Evolutionary conservation across 768 basidiomycete genomes (phyloP).

Genomic region (Mycena chlorophos): DNA sequence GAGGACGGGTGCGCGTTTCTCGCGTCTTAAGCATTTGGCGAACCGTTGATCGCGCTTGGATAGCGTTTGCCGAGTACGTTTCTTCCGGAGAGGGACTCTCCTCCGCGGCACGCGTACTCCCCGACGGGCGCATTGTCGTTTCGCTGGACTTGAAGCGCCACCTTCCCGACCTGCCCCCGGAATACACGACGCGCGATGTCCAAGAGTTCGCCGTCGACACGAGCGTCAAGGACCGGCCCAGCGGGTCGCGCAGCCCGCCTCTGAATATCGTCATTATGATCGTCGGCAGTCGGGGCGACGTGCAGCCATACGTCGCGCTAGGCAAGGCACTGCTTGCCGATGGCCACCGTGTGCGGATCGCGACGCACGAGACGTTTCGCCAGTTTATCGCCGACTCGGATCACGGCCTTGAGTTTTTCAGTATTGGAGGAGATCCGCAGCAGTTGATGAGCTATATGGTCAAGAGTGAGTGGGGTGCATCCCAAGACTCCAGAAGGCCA

Average conservation of each 20-base stretch:
- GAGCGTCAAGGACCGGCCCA: slow-evolving; percentile 28
- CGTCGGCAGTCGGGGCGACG: slow-evolving; percentile 37
- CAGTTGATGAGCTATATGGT: slow-evolving; percentile 53
- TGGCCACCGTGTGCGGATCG: slow-evolving; percentile 46
- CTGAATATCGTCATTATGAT: slow-evolving; percentile 23
- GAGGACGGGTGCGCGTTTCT: slow-evolving; percentile 17
- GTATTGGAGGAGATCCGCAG: slow-evolving; percentile 46
- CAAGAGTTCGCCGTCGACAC: slow-evolving; percentile 52
- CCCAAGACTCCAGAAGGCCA: slow-evolving; percentile 1
- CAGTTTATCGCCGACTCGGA: slow-evolving; percentile 36
- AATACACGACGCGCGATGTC: slow-evolving; percentile 46
- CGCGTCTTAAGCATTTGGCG: not conserved
- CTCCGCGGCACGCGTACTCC: slow-evolving; percentile 41
- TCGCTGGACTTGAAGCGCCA: slow-evolving; percentile 49
- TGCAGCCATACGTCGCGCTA: slow-evolving; percentile 48
- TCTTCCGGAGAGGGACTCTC: slow-evolving; percentile 43
- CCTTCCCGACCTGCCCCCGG: slow-evolving; percentile 51
- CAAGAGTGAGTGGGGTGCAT: slow-evolving; percentile 40
- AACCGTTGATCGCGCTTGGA: not conserved
- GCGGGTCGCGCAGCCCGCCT: slow-evolving; percentile 35
- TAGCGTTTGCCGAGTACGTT: slow-evolving; percentile 42
- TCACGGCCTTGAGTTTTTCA: slow-evolving; percentile 46
- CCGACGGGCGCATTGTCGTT: slow-evolving; percentile 50
- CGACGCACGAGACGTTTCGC: slow-evolving; percentile 44
- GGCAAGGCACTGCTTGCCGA: slow-evolving; percentile 36